phyloP scores from a whole-genome alignment of 805 yeast species.

The Metschnikowia proteae region DNA sequence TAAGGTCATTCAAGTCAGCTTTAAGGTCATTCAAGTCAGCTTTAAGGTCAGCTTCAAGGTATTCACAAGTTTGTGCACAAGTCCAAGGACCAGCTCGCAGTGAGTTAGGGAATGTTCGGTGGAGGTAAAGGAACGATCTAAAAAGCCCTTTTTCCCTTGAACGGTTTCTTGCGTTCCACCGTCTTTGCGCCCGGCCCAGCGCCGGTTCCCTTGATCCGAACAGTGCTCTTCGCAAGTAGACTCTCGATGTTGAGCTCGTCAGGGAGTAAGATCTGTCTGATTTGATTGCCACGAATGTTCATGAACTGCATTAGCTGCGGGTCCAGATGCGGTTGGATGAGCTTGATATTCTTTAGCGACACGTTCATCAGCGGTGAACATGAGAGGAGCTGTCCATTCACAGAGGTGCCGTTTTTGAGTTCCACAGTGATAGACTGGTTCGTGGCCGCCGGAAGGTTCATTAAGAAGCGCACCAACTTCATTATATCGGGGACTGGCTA shows the following conservation, averaged over 20 bases:
- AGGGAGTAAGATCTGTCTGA: conserved; percentile 78
- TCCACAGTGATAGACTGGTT: conserved; percentile 89
- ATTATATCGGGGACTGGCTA: conserved; percentile 21
- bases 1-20: too few species aligned
- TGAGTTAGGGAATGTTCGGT: too few species aligned
- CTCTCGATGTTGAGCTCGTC: conserved; percentile 76
- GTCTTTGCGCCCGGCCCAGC: conserved; percentile 35
- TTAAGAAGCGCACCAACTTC: conserved; percentile 74
- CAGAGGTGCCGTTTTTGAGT: conserved; percentile 82
- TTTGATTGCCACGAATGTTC: conserved; percentile 84
- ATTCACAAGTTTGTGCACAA: too few species aligned
- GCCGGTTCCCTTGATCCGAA: conserved; percentile 40
- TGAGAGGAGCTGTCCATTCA: conserved; percentile 78
- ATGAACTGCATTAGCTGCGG: conserved; percentile 71
- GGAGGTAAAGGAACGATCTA: background rate
- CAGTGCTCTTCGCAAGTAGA: conserved; percentile 50
- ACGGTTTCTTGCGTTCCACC: conserved; percentile 17
- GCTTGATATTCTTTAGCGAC: conserved; percentile 71
- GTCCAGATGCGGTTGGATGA: conserved; percentile 68
- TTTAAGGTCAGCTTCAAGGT: too few species aligned
- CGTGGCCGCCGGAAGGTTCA: conserved; percentile 62
- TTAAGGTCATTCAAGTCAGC: too few species aligned
- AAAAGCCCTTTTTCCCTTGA: conserved; percentile 16
- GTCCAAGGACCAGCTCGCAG: too few species aligned
- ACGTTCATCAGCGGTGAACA: conserved; percentile 93